Evolutionary conservation across 2,329 filamentous ascomycete species (phyloP).

Genomic region (Waltergamsia citrina): DNA sequence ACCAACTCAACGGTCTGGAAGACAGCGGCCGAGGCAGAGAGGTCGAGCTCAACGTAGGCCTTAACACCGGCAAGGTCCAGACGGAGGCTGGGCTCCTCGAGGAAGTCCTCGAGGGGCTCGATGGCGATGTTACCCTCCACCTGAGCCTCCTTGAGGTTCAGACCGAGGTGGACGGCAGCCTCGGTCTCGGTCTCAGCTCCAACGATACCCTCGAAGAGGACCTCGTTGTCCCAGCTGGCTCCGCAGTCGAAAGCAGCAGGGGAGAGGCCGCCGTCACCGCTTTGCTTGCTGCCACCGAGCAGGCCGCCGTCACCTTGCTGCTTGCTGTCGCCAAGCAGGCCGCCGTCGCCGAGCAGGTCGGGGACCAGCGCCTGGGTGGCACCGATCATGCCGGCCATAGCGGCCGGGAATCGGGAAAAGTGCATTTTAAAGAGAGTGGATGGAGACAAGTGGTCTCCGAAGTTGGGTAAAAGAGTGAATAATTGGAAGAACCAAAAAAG

Average conservation of each 20-base stretch:
- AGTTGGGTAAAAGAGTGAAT: neutral
- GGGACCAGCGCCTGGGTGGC: conserved; percentile 4
- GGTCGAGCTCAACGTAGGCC: conserved; percentile 39
- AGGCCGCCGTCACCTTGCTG: neutral
- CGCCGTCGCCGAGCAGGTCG: neutral
- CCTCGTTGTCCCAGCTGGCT: conserved; percentile 6
- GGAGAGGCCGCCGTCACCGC: conserved; percentile 1
- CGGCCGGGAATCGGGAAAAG: conserved; percentile 5
- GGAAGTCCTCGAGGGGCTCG: conserved; percentile 28
- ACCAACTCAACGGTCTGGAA: conserved; percentile 42
- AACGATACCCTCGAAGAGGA: conserved; percentile 7
- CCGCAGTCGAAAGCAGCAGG: conserved; percentile 5
- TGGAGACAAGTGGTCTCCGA: conserved; percentile 5
- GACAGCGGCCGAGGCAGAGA: conserved; percentile 31
- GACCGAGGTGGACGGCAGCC: conserved; percentile 11
- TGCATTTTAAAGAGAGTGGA: conserved; percentile 8
- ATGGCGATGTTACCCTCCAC: conserved; percentile 37
- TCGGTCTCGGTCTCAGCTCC: conserved; percentile 8
- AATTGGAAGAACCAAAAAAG: neutral
- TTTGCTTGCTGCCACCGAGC: too few species aligned
- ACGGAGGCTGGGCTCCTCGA: conserved; percentile 27
- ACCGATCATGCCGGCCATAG: conserved; percentile 6
- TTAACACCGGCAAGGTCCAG: conserved; percentile 40
- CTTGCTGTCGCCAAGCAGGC: too few species aligned
- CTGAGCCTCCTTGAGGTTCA: conserved; percentile 21